phyloP scores from a whole-genome alignment of 352 stramenopile genomes.

The Globisporangium yorkense region DNA sequence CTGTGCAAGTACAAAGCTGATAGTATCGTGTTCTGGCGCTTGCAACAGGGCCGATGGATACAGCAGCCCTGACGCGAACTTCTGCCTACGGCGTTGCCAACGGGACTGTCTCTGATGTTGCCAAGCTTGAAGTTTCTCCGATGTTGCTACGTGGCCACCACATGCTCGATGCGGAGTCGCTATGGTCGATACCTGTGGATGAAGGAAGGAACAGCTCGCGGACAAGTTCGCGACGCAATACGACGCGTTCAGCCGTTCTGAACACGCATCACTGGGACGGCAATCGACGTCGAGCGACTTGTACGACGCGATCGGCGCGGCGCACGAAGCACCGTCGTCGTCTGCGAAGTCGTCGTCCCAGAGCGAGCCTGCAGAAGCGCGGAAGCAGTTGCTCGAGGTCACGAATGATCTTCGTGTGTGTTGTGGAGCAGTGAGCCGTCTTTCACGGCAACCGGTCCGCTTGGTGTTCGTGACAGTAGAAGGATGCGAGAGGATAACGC shows the following conservation, averaged over 20 bases:
- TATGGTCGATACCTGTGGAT: not conserved
- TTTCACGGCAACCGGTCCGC: no score
- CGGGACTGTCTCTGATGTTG: no score
- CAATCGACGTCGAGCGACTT: conserved; percentile 60
- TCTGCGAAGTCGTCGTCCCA: conserved; percentile 5
- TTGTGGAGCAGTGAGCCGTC: no score
- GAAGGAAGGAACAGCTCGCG: conserved; percentile 22
- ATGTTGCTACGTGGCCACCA: no score
- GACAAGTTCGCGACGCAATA: conserved; percentile 45
- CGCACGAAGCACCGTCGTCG: conserved; percentile 31
- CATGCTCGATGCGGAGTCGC: no score
- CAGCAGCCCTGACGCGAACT: no score
- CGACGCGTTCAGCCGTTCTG: conserved; percentile 44
- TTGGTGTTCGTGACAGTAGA: no score
- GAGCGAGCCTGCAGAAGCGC: conserved; percentile 15
- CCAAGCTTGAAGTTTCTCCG: no score
- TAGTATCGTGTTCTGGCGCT: no score
- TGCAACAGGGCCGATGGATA: no score
- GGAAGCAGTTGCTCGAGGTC: conserved; percentile 40
- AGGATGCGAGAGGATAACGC: no score
- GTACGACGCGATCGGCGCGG: conserved; percentile 64
- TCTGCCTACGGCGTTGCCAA: no score
- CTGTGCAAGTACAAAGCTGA: conserved; percentile 70
- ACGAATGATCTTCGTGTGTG: conserved; percentile 25
- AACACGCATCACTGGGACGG: conserved; percentile 28